Evolutionary conservation across 2,329 filamentous ascomycete genomes (phyloP).

Genomic region (Dactylellina haptotyla): DNA sequence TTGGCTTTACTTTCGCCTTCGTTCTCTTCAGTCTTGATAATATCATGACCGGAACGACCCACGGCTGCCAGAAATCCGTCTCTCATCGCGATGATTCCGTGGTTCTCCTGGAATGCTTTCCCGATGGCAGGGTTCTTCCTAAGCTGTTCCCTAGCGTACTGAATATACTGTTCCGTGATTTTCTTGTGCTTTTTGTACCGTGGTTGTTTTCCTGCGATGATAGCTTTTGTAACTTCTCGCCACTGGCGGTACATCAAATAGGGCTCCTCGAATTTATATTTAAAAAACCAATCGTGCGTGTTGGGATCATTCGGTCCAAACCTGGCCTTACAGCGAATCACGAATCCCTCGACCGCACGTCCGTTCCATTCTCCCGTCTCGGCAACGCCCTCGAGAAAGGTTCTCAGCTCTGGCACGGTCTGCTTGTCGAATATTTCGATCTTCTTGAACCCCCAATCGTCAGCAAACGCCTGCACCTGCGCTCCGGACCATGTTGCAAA

Average conservation of each 20-base stretch:
- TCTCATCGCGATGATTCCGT: slow-evolving; percentile 91
- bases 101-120: slow-evolving; percentile 81
- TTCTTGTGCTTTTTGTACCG: slow-evolving; percentile 84
- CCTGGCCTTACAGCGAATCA: slow-evolving; percentile 83
- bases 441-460: slow-evolving; percentile 92
- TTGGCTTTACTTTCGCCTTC: slow-evolving; percentile 76
- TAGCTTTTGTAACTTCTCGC: slow-evolving; percentile 92
- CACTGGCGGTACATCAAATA: slow-evolving; percentile 99
- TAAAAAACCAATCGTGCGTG: slow-evolving; percentile 98
- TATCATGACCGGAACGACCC: slow-evolving; percentile 83
- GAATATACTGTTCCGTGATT: slow-evolving; percentile 90
- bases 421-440: slow-evolving; percentile 82
- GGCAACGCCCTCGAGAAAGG: slow-evolving; percentile 83
- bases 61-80: slow-evolving; percentile 86
- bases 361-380: slow-evolving; percentile 90
- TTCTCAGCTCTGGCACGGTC: slow-evolving; percentile 76
- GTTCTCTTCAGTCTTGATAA: slow-evolving; percentile 64
- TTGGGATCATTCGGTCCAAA: slow-evolving; percentile 65
- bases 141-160: slow-evolving; percentile 80
- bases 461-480: slow-evolving; percentile 88
- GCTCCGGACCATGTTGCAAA: slow-evolving; percentile 86
- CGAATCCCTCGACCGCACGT: slow-evolving; percentile 94
- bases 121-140: slow-evolving; percentile 73
- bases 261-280: slow-evolving; percentile 99
- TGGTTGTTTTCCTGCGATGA: slow-evolving; percentile 79